Evolutionary conservation across 495 filamentous ascomycete genomes (phyloP).

Genomic region (Penicillium pulvis): DNA sequence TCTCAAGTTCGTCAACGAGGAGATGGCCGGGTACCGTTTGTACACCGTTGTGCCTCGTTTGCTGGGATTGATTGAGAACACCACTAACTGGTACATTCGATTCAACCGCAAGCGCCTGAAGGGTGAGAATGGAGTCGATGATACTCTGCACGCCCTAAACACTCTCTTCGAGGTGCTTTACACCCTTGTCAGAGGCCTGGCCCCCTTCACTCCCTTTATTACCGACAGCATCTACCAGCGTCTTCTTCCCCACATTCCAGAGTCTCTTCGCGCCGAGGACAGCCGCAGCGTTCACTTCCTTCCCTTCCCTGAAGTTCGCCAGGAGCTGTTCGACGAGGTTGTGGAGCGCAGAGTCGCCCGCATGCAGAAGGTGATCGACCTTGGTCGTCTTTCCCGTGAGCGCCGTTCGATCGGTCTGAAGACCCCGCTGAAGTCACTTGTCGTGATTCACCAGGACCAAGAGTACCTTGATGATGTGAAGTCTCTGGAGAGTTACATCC

Average conservation of each 20-base stretch:
- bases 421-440: slow-evolving; percentile 83
- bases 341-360: slow-evolving; percentile 83
- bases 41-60: slow-evolving; percentile 95
- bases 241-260: slow-evolving; percentile 78
- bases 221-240: slow-evolving; percentile 91
- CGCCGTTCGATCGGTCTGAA: slow-evolving; percentile 82
- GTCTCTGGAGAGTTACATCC: slow-evolving; percentile 81
- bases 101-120: slow-evolving; percentile 96
- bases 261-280: slow-evolving; percentile 64
- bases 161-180: slow-evolving; percentile 96
- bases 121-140: slow-evolving; percentile 85
- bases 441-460: slow-evolving; percentile 85
- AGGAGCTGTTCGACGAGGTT: slow-evolving; percentile 83
- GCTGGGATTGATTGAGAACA: slow-evolving; percentile 87
- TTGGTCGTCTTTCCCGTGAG: slow-evolving; percentile 83
- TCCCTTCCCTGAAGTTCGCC: slow-evolving; percentile 80
- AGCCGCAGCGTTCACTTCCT: slow-evolving; percentile 90
- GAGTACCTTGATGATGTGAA: slow-evolving; percentile 84
- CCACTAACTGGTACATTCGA: slow-evolving; percentile 99
- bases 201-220: slow-evolving; percentile 94
- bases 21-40: slow-evolving; percentile 89
- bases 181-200: slow-evolving; percentile 81
- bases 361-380: slow-evolving; percentile 95
- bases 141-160: slow-evolving; percentile 89
- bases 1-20: slow-evolving; percentile 88